These are phyloP conservation scores for Acanthamoeba castellanii DNA, from an alignment of 208 protist species.

Conservation along the genomic window DNA sequence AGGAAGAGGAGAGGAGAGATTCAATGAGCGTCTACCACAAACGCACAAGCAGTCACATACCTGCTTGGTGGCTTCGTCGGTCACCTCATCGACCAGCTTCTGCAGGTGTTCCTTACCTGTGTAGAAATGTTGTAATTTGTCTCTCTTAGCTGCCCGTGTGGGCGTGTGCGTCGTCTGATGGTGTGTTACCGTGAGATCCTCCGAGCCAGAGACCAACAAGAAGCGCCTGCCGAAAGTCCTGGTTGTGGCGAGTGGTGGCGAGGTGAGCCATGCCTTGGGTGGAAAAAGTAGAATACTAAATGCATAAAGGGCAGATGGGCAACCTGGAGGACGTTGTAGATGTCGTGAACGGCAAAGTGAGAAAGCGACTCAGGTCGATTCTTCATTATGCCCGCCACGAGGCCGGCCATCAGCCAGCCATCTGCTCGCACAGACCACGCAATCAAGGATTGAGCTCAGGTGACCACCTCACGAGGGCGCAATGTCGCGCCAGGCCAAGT, in stretches of 20 bases:
- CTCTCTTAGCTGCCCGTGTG: not conserved
- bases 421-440: not conserved
- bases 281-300: not conserved
- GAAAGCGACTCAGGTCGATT: not conserved
- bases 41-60: not conserved
- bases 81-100: not conserved
- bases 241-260: not conserved
- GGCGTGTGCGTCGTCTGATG: too few species aligned
- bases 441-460: not conserved
- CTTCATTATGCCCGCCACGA: not conserved
- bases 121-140: not conserved
- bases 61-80: not conserved
- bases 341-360: not conserved
- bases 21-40: too few species aligned
- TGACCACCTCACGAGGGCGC: not conserved
- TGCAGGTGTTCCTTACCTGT: not conserved
- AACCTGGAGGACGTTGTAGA: conserved; percentile 20
- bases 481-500: too few species aligned
- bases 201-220: conserved; percentile 5
- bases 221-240: not conserved
- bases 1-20: not conserved
- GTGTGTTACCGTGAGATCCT: not conserved
- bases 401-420: not conserved
- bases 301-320: not conserved
- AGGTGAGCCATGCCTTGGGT: not conserved